Conservation (phyloP, 768 basidiomycete genomes). For the Lactarius quietus region DNA sequence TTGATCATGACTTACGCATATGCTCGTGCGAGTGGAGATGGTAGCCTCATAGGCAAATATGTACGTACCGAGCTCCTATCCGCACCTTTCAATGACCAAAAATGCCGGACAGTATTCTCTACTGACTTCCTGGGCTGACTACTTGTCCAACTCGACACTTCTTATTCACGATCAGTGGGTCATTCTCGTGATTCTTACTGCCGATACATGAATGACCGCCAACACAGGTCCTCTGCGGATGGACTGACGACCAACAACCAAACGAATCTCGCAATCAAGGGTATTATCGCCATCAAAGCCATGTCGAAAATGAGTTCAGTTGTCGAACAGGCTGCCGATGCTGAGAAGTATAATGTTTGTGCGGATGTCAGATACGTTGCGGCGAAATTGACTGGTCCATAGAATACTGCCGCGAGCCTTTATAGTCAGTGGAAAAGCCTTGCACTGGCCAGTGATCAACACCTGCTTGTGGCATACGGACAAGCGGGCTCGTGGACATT, state of each 20-base stretch:
- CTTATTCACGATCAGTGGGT: constrained; percentile 50
- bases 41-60: background rate
- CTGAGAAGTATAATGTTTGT: constrained; percentile 30
- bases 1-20: background rate
- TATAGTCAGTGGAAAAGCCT: constrained; percentile 19
- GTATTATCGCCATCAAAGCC: constrained; percentile 60
- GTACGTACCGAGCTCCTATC: background rate
- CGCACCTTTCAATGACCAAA: background rate
- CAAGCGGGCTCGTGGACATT: constrained; percentile 47
- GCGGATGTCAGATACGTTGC: background rate
- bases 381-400: background rate
- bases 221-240: constrained; percentile 22
- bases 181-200: constrained; percentile 43
- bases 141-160: constrained; percentile 37
- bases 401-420: constrained; percentile 2
- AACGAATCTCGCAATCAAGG: constrained; percentile 70
- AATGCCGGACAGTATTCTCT: constrained; percentile 28
- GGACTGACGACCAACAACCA: constrained; percentile 44
- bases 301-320: constrained; percentile 52
- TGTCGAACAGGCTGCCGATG: constrained; percentile 26
- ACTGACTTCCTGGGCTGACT: constrained; percentile 35
- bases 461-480: constrained; percentile 9
- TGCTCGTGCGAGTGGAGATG: background rate
- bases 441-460: constrained; percentile 10
- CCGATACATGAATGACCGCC: constrained; percentile 1